These are phyloP conservation scores for Lophium mytilinum DNA, from an alignment of 495 filamentous ascomycete species.

Conservation along the genomic window DNA sequence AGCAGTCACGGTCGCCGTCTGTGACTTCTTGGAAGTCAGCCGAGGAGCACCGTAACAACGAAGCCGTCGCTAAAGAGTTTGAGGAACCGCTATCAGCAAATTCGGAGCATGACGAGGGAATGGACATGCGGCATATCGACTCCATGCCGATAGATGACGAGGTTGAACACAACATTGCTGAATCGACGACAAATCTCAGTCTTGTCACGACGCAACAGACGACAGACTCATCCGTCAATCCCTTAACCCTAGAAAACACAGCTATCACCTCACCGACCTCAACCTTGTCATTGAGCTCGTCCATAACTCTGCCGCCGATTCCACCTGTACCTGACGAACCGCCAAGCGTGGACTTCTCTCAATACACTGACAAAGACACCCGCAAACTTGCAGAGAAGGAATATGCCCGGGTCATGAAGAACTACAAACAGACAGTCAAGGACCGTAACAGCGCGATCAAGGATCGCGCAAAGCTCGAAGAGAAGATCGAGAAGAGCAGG, in stretches of 20 bases:
- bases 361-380: slow-evolving; percentile 50
- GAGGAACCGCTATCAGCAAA: slow-evolving; percentile 14
- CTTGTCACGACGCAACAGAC: not conserved
- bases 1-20: slow-evolving; percentile 4
- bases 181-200: slow-evolving; percentile 11
- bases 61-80: slow-evolving; percentile 9
- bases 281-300: not conserved
- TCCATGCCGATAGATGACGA: slow-evolving; percentile 30
- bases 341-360: slow-evolving; percentile 40
- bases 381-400: slow-evolving; percentile 60
- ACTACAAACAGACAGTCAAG: slow-evolving; percentile 54
- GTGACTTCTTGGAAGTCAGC: slow-evolving; percentile 39
- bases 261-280: not conserved
- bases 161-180: not conserved
- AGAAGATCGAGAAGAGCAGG: slow-evolving; percentile 35
- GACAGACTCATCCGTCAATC: not conserved
- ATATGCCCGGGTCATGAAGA: slow-evolving; percentile 47
- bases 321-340: slow-evolving; percentile 37
- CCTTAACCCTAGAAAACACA: not conserved
- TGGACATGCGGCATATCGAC: slow-evolving; percentile 28
- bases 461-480: slow-evolving; percentile 47
- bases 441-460: slow-evolving; percentile 54
- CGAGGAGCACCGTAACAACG: slow-evolving; percentile 35
- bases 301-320: slow-evolving; percentile 29
- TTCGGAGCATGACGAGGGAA: slow-evolving; percentile 11